phyloP scores from a whole-genome alignment of 257 asterid genomes.

The Agastache rugosa region DNA sequence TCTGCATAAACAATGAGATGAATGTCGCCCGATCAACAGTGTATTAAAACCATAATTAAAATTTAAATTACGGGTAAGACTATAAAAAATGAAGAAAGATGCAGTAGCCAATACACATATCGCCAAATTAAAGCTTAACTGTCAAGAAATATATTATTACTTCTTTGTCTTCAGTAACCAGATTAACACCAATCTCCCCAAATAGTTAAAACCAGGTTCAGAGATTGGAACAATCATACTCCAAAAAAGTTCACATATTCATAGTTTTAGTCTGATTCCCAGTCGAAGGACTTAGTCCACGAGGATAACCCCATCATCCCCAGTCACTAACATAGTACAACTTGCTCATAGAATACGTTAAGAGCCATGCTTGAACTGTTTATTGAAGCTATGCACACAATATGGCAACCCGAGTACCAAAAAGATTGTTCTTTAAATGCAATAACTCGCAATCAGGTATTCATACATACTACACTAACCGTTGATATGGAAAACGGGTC shows the following conservation, averaged over 20 bases:
- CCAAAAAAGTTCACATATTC: not conserved
- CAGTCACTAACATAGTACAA: not conserved
- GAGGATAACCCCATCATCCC: not conserved
- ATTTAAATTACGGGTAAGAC: not conserved
- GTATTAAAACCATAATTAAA: not conserved
- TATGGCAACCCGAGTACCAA: not conserved
- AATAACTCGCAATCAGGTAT: not conserved
- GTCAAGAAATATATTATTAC: not conserved
- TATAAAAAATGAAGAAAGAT: not conserved
- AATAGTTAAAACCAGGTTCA: constrained; percentile 5
- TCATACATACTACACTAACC: constrained; percentile 53
- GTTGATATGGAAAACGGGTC: constrained; percentile 67
- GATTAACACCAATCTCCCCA: not conserved
- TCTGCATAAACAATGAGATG: constrained; percentile 54
- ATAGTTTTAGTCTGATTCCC: not conserved
- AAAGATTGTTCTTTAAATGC: not conserved
- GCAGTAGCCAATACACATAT: not conserved
- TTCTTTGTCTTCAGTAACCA: not conserved
- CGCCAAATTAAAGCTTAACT: constrained; percentile 11
- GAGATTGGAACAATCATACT: not conserved
- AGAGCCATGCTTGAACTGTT: constrained; percentile 2
- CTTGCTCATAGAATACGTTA: not conserved
- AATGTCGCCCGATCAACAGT: constrained; percentile 26
- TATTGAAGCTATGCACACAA: constrained; percentile 14
- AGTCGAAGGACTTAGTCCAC: not conserved